These are phyloP conservation scores for Neofusicoccum ribis DNA, from an alignment of 2,329 filamentous ascomycete genomes.

Conservation along the genomic window DNA sequence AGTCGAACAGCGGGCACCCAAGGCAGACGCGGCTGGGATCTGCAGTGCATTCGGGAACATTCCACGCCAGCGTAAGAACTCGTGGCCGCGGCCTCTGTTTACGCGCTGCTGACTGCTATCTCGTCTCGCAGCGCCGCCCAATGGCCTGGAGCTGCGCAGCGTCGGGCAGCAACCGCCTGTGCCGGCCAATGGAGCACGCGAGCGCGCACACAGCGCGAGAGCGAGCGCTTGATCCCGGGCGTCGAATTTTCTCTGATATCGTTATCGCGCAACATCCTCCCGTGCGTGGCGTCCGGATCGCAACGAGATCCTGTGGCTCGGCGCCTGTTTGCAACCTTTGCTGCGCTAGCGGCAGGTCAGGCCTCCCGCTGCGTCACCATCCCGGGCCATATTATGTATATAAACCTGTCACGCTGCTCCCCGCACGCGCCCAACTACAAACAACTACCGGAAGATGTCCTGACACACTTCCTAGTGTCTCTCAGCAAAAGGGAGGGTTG, in stretches of 20 bases:
- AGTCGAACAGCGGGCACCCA: conserved; percentile 16
- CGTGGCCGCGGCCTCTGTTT: conserved; percentile 10
- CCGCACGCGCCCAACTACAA: neutral
- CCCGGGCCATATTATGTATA: neutral
- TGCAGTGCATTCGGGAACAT: conserved; percentile 9
- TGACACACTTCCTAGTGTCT: conserved; percentile 5
- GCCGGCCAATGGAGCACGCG: too few species aligned
- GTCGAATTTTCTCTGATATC: neutral
- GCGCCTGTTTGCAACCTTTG: neutral
- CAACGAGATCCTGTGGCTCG: neutral
- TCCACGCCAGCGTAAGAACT: conserved; percentile 4
- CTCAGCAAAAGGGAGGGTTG: conserved; percentile 9
- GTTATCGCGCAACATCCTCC: conserved; percentile 2
- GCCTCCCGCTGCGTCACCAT: conserved; percentile 15
- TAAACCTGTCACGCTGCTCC: neutral
- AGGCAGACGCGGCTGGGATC: conserved; percentile 11
- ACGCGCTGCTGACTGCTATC: neutral
- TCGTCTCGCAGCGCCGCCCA: neutral
- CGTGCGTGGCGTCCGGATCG: conserved; percentile 7
- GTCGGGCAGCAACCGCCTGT: neutral
- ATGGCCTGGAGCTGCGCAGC: neutral
- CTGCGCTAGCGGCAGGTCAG: conserved; percentile 8
- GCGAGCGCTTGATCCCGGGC: neutral
- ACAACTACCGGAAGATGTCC: neutral
- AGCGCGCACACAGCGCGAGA: neutral